Evolutionary conservation across 441 rosid genomes (phyloP), one percentile per base, ranked within the genome.

Genomic region (Populus hybrid): DNA sequence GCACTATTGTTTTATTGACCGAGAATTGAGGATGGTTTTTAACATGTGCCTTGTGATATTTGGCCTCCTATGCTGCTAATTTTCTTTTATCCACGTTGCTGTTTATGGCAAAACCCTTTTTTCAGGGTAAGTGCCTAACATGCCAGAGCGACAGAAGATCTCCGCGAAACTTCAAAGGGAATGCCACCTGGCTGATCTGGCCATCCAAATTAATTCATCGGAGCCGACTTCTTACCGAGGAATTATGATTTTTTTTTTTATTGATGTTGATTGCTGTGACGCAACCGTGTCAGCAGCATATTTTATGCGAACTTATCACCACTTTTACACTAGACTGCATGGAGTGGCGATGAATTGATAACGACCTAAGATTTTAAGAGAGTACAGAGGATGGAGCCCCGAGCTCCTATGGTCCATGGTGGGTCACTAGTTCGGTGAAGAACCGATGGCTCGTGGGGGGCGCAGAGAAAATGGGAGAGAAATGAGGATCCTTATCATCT

Each of bases 401-500:
- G 4, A 1, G 71, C 67, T 75, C 65, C 67, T 23, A 30, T 24
- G 18, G 57, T 23, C 67, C 34, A 67, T 69, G 42, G 80, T 77
- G 72, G 83, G 83, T 3, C 83, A 75, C 18, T 32, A n/a, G 78
- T 77, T 80, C 18, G 85, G 81, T 78, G 67, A 70, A 70, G 46
- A 68, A 26, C 19, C 63, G 28, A 28, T 57, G 73, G 38, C 78
- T 83, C 79, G 79, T 78, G 81, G 18, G 42, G 75, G 61, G 78
- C 78, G 57, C 57, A 50, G 40, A 75, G 83, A 72, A 78, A 67
- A 63, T 50, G 75, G 65, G 68, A 69, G 63, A 34, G 7, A 24
- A 9, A 23, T 50, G 57, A 50, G 57, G 57, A 64, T 8, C 67
- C 24, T 64, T 64, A 50, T 7, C 19, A 32, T 30, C 34, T 69